Evolutionary conservation across 2,329 filamentous ascomycete genomes (phyloP), one percentile per base, ranked within the genome.

Genomic region (Aspergillus sp.): DNA sequence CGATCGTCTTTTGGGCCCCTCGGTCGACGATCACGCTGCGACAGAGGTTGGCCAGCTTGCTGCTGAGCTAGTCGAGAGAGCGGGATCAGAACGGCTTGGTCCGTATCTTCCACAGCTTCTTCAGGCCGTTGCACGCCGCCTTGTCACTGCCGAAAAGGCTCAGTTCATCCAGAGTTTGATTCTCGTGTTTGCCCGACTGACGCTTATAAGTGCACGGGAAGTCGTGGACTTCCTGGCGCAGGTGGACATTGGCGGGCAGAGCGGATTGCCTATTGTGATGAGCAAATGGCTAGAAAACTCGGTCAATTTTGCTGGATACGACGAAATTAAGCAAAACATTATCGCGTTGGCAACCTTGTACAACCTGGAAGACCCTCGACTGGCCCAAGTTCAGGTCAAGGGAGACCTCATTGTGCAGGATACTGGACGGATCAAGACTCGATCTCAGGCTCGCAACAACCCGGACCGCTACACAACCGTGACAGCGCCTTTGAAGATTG

Each of bases 261-360:
- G 83, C 68, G 95, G 93, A n/a, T 79, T 99, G 7, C 86, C 93
- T 62, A 87, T 97, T 22, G 95, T 99, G 3, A 79, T 98, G 64
- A 84, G 87, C 75, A 97, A 98, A 77, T 99, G 95, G 95, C 81
- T 99, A 1, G 95, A 98, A 78, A 96, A 98, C 75, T 96, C 92
- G 4, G 85, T 96, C 74, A 96, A 89, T 74, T 99, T 99, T 76
- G 92, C 92, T n/a, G 95, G 95, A 12, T 99, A 97, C 67, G 93
- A 98, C 68, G 93, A 97, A 74, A 98, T 98, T 66, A 86, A 93
- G 66, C 91, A 97, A 75, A 99, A 98, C 70, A 91, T 97, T 58
- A 93, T 96, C 66, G 95, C 95, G 5, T 83, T 99, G 2, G 93
- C 92, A 0, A 96, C 96, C 70, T 80, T 99, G 3, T 98, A 95